Evolutionary conservation across 345 rosid genomes (phyloP).

Genomic region (Anastatica hierochuntica): DNA sequence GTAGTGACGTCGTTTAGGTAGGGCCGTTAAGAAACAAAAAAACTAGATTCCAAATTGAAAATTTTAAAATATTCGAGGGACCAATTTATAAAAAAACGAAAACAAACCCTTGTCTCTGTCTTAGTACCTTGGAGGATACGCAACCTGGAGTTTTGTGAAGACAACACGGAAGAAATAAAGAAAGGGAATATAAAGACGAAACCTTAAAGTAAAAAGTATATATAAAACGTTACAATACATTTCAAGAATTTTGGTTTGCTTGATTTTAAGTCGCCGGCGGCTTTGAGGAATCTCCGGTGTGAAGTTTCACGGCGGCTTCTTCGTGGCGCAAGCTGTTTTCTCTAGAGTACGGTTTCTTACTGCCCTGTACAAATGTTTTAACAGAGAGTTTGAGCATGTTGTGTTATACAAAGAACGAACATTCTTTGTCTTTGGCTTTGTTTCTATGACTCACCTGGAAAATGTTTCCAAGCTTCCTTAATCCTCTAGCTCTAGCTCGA

Average conservation of each 20-base stretch:
- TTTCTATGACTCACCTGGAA: conserved; percentile 51
- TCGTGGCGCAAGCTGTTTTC: conserved; percentile 76
- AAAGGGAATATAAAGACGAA: conserved; percentile 17
- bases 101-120: conserved; percentile 12
- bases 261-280: conserved; percentile 14
- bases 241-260: neutral
- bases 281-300: conserved; percentile 20
- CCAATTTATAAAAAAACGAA: conserved; percentile 2
- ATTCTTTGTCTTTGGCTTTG: neutral
- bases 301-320: conserved; percentile 21
- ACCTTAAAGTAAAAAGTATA: neutral
- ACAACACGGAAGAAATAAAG: conserved; percentile 18
- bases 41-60: neutral
- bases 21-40: conserved; percentile 10
- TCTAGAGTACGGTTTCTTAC: conserved; percentile 60
- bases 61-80: conserved; percentile 4
- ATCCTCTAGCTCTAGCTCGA: conserved; percentile 47
- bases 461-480: conserved; percentile 78
- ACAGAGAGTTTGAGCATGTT: neutral
- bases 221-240: neutral
- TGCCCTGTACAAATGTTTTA: conserved; percentile 66
- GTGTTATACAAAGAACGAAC: neutral
- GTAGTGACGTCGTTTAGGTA: conserved; percentile 23
- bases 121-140: conserved; percentile 17
- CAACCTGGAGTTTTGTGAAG: conserved; percentile 16